Evolutionary conservation across 2,329 filamentous ascomycete species (phyloP), one percentile per base, ranked within the genome.

Genomic region (Fusarium sp.): DNA sequence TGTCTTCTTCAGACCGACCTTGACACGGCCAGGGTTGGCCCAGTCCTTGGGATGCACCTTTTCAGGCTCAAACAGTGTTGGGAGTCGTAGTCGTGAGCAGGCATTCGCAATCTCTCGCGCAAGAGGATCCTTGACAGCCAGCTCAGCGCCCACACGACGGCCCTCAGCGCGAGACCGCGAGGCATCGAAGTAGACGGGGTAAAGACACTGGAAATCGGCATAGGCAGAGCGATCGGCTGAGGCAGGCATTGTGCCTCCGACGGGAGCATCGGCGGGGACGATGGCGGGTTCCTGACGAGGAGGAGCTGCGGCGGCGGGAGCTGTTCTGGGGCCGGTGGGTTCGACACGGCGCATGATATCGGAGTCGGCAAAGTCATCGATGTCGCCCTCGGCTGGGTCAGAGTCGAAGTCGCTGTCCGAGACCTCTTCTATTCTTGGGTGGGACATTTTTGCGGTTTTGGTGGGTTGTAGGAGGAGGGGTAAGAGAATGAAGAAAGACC

Each of bases 31-130:
- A 15, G 96, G 96, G 83, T 99, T 99, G 60, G 92, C 91, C 96
- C 96, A 99, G 84, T 99, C 96, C 83, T 96, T 95, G 9, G 96
- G 96, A 81, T 99, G 96, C 66, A 90, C 88, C 85, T 97, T 97
- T 78, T 92, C 92, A 2, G 95, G 93, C 83, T 99, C 96, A 79
- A 98, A 92, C 10, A 96, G 90, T 45, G 91, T 90, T 67, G 88
- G 87, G 38, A 94, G 83, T 30, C 91, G 88, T 65, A 97, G 86
- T 47, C 86, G 82, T 44, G 90, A 90, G 80, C 92, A 92, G n/a
- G 95, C 95, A 78, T 93, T 91, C 46, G 94, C 91, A 78, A 99
- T 95, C 77, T 96, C 93, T 76, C 92, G 89, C 10, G 96, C 96
- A 44, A 99, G 87, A 29, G 96, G 96, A 83, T 95, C 97, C 61